A percentile compares a stretch with the other conserved stretches of the same genome.
phyloP scores from a whole-genome alignment of 192 early-diverging fungal genomes.

The Entomortierella lignicola region DNA sequence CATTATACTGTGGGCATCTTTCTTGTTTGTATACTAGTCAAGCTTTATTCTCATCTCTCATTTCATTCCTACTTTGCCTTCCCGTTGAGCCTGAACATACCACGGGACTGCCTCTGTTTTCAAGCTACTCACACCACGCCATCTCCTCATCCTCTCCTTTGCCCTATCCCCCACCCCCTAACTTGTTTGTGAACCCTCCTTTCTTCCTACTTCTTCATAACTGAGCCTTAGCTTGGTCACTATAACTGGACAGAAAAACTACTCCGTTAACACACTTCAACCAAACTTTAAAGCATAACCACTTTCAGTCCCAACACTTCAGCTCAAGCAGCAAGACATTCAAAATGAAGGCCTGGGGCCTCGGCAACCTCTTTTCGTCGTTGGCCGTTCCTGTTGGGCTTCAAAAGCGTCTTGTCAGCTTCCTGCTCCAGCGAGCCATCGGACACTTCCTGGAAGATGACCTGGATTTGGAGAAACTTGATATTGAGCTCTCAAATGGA shows the following conservation, averaged over 20 bases:
- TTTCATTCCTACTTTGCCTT: no score
- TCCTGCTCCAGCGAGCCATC: constrained; percentile 81
- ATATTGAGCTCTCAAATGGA: constrained; percentile 85
- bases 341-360: constrained; percentile 51
- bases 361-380: constrained; percentile 55
- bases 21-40: no score
- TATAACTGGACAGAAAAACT: neutral
- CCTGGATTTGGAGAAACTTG: constrained; percentile 83
- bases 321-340: neutral
- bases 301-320: neutral
- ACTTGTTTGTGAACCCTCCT: neutral
- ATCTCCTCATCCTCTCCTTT: neutral
- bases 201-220: neutral
- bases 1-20: no score
- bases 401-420: constrained; percentile 88
- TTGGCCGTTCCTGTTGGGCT: constrained; percentile 71
- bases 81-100: no score
- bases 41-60: no score
- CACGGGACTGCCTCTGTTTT: no score
- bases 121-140: neutral
- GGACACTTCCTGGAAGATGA: constrained; percentile 86
- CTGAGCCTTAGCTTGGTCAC: neutral
- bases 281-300: neutral
- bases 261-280: neutral
- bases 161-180: neutral